Evolutionary conservation across 176 grass and related monocot genomes (phyloP).

Genomic region (Cocos nucifera): DNA sequence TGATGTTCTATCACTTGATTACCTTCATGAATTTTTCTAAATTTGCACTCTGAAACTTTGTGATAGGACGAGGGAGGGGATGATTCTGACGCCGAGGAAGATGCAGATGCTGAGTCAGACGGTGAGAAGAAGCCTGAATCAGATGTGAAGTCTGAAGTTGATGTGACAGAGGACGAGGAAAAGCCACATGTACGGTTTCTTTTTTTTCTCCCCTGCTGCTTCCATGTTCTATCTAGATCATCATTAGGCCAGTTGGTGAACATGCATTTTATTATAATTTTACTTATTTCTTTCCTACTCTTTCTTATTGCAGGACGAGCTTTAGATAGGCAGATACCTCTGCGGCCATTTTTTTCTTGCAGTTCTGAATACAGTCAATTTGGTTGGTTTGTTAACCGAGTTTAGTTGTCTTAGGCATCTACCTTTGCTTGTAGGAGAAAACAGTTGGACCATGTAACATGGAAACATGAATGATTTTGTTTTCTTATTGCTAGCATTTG

Average conservation of each 20-base stretch:
- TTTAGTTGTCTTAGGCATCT: too few relatives aligned
- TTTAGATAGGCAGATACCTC: neutral
- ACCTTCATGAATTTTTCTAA: too few relatives aligned
- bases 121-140: neutral
- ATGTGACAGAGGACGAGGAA: neutral
- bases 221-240: neutral
- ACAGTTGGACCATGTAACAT: too few relatives aligned
- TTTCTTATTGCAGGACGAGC: constrained; percentile 17
- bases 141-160: too few relatives aligned
- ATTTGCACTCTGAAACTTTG: too few relatives aligned
- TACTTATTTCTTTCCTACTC: neutral
- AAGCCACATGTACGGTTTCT: constrained; percentile 2
- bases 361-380: neutral
- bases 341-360: neutral
- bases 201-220: neutral
- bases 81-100: neutral
- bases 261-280: neutral
- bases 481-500: too few relatives aligned
- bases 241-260: neutral
- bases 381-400: neutral
- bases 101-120: constrained; percentile 8
- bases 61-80: constrained; percentile 4
- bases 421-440: too few relatives aligned
- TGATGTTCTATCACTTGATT: too few relatives aligned
- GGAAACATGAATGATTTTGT: too few relatives aligned